A percentile compares a stretch with the other conserved stretches of the same genome.
phyloP scores from a whole-genome alignment of 352 stramenopile species.

The Pythium biforme region DNA sequence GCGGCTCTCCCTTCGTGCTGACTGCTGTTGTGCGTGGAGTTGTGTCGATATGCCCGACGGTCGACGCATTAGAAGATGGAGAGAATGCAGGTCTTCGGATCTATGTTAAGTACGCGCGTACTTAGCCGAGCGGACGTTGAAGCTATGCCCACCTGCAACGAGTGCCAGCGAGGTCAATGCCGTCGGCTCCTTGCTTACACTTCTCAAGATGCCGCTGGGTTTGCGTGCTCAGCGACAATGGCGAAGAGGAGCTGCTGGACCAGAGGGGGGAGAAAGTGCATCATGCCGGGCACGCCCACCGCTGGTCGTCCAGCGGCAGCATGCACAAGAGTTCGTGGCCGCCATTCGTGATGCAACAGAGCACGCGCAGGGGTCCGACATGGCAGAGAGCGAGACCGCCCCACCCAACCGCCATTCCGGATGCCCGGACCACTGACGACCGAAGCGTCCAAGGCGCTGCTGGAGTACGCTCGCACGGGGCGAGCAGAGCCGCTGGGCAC shows the following conservation, averaged over 20 bases:
- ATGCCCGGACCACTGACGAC: neutral
- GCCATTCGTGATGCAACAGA: neutral
- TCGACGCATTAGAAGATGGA: neutral
- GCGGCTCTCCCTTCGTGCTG: neutral
- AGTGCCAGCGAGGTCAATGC: neutral
- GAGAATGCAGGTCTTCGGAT: conserved; percentile 5
- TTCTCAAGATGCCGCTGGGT: no score
- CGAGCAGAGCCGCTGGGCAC: neutral
- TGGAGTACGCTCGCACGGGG: neutral
- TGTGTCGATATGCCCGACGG: no score
- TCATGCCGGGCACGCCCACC: neutral
- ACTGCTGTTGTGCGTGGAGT: neutral
- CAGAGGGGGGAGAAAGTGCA: neutral
- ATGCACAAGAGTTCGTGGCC: conserved; percentile 1
- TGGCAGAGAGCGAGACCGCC: neutral
- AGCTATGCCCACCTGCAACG: neutral
- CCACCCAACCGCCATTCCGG: neutral
- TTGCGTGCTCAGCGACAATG: conserved; percentile 1
- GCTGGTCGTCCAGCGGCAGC: neutral
- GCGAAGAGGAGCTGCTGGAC: neutral
- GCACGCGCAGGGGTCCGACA: neutral
- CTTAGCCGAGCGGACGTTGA: neutral
- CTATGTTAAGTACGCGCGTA: conserved; percentile 18
- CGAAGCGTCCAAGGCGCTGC: neutral
- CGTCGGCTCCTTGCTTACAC: neutral